Conservation (phyloP, 2,329 filamentous ascomycete species). For the Alternaria atra region DNA sequence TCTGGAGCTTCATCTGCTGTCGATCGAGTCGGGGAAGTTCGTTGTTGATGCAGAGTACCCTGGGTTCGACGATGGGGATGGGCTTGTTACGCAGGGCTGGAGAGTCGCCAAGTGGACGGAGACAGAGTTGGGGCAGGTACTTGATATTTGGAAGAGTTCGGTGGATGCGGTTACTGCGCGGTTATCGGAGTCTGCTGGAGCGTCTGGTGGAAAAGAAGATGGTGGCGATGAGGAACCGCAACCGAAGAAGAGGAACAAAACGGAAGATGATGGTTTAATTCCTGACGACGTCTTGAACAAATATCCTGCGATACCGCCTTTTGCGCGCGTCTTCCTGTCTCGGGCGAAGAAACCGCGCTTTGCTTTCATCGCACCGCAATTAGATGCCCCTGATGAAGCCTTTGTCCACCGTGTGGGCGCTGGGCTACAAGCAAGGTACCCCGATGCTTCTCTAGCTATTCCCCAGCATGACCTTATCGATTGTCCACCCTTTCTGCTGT, state of each 20-base stretch:
- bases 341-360: background rate
- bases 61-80: background rate
- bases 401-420: background rate
- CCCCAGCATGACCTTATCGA: background rate
- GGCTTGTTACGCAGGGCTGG: background rate
- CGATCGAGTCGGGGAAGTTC: background rate
- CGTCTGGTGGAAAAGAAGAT: background rate
- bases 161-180: background rate
- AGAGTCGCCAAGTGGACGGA: background rate
- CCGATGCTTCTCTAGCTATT: background rate
- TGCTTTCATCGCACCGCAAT: background rate
- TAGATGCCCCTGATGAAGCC: background rate
- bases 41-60: background rate
- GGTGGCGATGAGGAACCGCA: background rate
- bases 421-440: background rate
- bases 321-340: background rate
- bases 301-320: background rate
- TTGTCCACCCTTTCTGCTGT: background rate
- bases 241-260: background rate
- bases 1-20: background rate
- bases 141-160: background rate
- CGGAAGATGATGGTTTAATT: fast-evolving
- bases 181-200: background rate
- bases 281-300: background rate
- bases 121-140: background rate